These are phyloP conservation scores for Simmondsia chinensis DNA, from an alignment of 148 eudicot species.

Conservation along the genomic window DNA sequence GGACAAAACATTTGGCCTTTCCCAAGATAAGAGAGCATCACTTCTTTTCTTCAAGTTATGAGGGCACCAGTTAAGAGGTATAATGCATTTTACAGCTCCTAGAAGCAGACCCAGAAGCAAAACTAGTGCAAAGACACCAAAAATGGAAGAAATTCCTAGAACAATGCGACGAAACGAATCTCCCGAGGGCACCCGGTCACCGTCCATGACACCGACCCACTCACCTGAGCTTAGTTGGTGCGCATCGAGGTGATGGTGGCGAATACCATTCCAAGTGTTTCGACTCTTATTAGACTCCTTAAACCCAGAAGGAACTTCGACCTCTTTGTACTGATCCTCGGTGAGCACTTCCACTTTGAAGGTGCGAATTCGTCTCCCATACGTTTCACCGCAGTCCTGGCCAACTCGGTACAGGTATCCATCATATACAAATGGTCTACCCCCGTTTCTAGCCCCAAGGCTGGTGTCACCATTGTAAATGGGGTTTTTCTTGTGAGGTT, in stretches of 20 bases:
- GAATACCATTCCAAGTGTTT: constrained; percentile 87
- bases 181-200: constrained; percentile 88
- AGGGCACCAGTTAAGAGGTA: constrained; percentile 89
- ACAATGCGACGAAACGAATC: constrained; percentile 42
- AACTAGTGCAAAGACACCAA: constrained; percentile 38
- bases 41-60: constrained; percentile 70
- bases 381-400: constrained; percentile 89
- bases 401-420: constrained; percentile 79
- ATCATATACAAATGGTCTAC: constrained; percentile 67
- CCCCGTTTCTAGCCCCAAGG: constrained; percentile 85
- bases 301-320: constrained; percentile 61
- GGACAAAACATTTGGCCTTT: constrained; percentile 41
- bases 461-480: constrained; percentile 48
- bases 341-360: constrained; percentile 66
- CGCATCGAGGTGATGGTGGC: constrained; percentile 82
- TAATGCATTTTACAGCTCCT: constrained; percentile 61
- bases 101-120: constrained; percentile 57
- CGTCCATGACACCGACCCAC: constrained; percentile 87
- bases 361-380: constrained; percentile 57
- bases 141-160: constrained; percentile 49
- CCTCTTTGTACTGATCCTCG: constrained; percentile 56
- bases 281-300: constrained; percentile 51
- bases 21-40: constrained; percentile 52
- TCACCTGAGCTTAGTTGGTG: constrained; percentile 63
- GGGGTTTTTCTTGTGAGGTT: constrained; percentile 77